phyloP scores from a whole-genome alignment of 345 rosid genomes.

The Citrus hindsii region DNA sequence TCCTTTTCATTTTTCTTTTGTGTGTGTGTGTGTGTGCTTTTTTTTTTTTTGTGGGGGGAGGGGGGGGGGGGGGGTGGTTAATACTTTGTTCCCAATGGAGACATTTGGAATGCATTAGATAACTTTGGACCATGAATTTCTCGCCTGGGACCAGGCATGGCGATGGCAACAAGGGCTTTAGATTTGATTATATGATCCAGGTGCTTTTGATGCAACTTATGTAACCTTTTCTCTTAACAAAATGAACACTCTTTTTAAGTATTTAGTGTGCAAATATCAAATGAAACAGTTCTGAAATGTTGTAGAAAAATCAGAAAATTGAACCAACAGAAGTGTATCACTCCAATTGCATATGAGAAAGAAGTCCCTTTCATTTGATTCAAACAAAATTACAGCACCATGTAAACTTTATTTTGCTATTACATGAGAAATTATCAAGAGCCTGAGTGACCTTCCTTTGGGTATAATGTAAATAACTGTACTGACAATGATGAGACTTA shows the following conservation, averaged over 20 bases:
- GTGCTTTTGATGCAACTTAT: neutral
- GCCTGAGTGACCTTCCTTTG: neutral
- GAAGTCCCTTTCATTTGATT: neutral
- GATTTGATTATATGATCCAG: too few relatives aligned
- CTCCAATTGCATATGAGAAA: neutral
- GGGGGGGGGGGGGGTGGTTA: too few relatives aligned
- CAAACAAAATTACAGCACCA: slow-evolving; percentile 6
- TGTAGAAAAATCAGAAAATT: neutral
- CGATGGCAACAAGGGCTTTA: neutral
- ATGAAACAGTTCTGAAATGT: neutral
- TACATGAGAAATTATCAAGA: neutral
- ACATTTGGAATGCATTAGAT: neutral
- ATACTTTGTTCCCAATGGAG: neutral
- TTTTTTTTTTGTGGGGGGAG: neutral
- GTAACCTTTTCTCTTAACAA: neutral
- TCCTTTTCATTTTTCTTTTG: neutral
- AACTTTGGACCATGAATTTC: neutral
- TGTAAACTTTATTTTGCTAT: slow-evolving; percentile 9
- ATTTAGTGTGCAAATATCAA: neutral
- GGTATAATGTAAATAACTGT: neutral
- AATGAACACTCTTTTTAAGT: neutral
- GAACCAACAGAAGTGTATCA: neutral
- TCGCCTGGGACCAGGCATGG: neutral
- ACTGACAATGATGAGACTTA: neutral
- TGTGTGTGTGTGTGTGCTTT: too few relatives aligned